Percentiles rank a stretch among this genome's conserved stretches.
phyloP scores from a whole-genome alignment of 192 early-diverging fungal species.

The Dissophora globulifera region DNA sequence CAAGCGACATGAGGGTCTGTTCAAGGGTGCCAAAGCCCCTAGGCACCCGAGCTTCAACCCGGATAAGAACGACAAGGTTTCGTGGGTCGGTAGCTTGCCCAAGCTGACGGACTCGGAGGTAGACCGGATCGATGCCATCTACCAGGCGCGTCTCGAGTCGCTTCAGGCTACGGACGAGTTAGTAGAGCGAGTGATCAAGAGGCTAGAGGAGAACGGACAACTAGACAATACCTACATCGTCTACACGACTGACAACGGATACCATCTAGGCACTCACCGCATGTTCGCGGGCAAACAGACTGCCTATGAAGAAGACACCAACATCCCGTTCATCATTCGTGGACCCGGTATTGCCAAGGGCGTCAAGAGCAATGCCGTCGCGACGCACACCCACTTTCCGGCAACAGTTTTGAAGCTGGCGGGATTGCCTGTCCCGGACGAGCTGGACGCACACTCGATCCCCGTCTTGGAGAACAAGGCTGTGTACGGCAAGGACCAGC shows the following conservation, averaged over 20 bases:
- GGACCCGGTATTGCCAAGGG: slow-evolving; percentile 69
- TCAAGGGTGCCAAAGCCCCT: slow-evolving; percentile 64
- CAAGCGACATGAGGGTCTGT: slow-evolving; percentile 65
- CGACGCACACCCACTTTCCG: slow-evolving; percentile 69
- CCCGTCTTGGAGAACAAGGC: slow-evolving; percentile 56
- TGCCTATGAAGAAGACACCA: slow-evolving; percentile 73
- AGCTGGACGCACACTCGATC: slow-evolving; percentile 67
- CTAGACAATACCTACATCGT: slow-evolving; percentile 72
- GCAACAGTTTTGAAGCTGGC: slow-evolving; percentile 72
- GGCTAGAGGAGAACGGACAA: slow-evolving; percentile 58
- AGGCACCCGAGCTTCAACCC: slow-evolving; percentile 69
- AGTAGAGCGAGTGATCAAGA: slow-evolving; percentile 63
- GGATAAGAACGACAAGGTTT: slow-evolving; percentile 59
- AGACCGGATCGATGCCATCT: slow-evolving; percentile 58
- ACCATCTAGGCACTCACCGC: slow-evolving; percentile 73
- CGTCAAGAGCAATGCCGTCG: slow-evolving; percentile 52
- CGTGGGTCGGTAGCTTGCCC: slow-evolving; percentile 61
- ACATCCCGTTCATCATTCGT: slow-evolving; percentile 68
- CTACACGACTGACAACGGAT: slow-evolving; percentile 76
- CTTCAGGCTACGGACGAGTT: slow-evolving; percentile 73
- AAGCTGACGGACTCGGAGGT: slow-evolving; percentile 50
- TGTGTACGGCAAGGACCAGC: slow-evolving; percentile 55
- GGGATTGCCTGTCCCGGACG: slow-evolving; percentile 45
- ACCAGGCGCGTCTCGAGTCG: slow-evolving; percentile 65
- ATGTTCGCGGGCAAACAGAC: slow-evolving; percentile 70